phyloP scores from a whole-genome alignment of 2,329 filamentous ascomycete genomes.

The Dryadomyces quercus-mongolicae region DNA sequence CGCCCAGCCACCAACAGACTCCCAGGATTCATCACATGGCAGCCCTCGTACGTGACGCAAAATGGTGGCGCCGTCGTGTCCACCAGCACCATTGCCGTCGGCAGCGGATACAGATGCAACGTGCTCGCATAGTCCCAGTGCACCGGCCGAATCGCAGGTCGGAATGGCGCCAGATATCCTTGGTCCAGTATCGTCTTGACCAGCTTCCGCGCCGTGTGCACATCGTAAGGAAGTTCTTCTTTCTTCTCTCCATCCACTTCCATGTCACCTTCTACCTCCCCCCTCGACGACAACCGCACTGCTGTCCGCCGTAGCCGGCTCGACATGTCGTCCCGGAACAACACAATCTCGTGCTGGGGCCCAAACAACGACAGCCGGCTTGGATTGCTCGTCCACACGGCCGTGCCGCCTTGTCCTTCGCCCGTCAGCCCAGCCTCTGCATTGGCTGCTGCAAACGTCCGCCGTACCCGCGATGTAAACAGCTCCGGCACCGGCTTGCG shows the following conservation, averaged over 20 bases:
- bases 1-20: constrained; percentile 58
- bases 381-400: constrained; percentile 83
- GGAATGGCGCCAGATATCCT: constrained; percentile 78
- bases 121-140: constrained; percentile 78
- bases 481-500: constrained; percentile 66
- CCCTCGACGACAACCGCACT: constrained; percentile 43
- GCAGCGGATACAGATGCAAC: constrained; percentile 77
- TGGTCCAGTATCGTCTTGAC: constrained; percentile 91
- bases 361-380: constrained; percentile 75
- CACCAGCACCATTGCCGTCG: constrained; percentile 69
- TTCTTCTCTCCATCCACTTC: constrained; percentile 24
- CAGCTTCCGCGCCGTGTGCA: constrained; percentile 56
- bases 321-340: constrained; percentile 81
- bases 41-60: constrained; percentile 84
- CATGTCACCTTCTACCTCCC: constrained; percentile 17
- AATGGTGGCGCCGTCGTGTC: constrained; percentile 76
- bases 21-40: constrained; percentile 90
- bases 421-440: constrained; percentile 44
- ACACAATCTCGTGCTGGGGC: constrained; percentile 71
- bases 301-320: constrained; percentile 65
- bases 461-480: constrained; percentile 77
- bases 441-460: constrained; percentile 70
- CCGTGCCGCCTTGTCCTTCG: constrained; percentile 49
- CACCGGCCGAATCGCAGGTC: constrained; percentile 64
- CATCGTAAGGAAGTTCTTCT: constrained; percentile 30